These are phyloP conservation scores for Dryadomyces quercus-mongolicae DNA, from an alignment of 2,329 filamentous ascomycete genomes.

Conservation along the genomic window DNA sequence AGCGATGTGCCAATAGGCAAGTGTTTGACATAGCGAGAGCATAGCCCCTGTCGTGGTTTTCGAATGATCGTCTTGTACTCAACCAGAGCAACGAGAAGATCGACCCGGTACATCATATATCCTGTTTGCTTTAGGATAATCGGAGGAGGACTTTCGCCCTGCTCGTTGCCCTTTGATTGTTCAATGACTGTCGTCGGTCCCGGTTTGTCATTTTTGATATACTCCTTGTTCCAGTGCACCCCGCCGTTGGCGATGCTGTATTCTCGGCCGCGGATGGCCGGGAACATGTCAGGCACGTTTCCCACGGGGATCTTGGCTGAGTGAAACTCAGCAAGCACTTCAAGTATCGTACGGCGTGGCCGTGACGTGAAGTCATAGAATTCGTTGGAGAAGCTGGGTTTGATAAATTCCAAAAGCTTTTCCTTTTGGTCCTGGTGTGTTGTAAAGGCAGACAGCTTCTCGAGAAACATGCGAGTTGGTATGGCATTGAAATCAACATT, in stretches of 20 bases:
- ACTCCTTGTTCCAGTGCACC: conserved; percentile 7
- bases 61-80: conserved; percentile 84
- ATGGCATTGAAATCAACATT: conserved; percentile 85
- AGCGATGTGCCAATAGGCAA: conserved; percentile 48
- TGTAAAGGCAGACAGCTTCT: conserved; percentile 65
- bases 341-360: conserved; percentile 78
- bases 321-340: conserved; percentile 83
- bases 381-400: conserved; percentile 72
- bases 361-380: conserved; percentile 93
- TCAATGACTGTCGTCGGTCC: background rate
- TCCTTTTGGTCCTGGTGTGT: conserved; percentile 61
- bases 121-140: background rate
- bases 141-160: background rate
- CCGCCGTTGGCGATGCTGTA: conserved; percentile 82
- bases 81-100: conserved; percentile 76
- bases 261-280: conserved; percentile 72
- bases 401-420: conserved; percentile 71
- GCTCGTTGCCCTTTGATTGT: background rate
- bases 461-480: conserved; percentile 77
- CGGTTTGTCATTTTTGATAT: background rate
- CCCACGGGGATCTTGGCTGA: conserved; percentile 70
- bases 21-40: conserved; percentile 70
- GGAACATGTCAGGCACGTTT: conserved; percentile 61
- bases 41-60: conserved; percentile 74
- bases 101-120: conserved; percentile 26